Conservation (phyloP, 768 basidiomycete genomes). For the Termitomyces sp. region DNA sequence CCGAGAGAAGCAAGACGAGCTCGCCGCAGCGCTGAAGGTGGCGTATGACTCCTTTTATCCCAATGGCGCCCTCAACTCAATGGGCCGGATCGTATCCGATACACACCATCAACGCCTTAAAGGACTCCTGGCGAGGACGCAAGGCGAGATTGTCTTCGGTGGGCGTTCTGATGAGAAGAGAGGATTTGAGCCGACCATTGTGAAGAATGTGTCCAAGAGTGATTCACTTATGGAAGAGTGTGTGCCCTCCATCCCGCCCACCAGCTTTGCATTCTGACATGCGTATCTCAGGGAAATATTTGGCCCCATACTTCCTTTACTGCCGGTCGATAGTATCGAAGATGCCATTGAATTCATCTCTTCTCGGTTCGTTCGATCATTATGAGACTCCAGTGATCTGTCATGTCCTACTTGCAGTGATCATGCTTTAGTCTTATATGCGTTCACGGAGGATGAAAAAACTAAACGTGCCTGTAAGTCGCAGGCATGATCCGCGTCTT, state of each 20-base stretch:
- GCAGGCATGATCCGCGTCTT: not conserved
- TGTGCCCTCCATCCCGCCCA: constrained; percentile 10
- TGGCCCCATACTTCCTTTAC: constrained; percentile 62
- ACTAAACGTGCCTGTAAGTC: constrained; percentile 32
- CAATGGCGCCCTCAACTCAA: constrained; percentile 39
- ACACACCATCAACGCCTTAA: constrained; percentile 49
- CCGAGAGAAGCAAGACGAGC: constrained; percentile 34
- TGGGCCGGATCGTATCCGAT: constrained; percentile 47
- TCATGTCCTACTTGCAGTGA: constrained; percentile 29
- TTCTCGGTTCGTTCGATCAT: constrained; percentile 30
- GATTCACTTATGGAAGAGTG: constrained; percentile 63
- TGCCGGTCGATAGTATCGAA: constrained; percentile 48
- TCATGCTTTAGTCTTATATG: constrained; percentile 58
- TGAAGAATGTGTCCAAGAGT: constrained; percentile 43
- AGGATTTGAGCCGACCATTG: constrained; percentile 55
- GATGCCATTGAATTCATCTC: constrained; percentile 54
- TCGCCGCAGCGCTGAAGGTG: constrained; percentile 38
- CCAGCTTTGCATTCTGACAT: not conserved
- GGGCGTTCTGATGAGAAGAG: constrained; percentile 35
- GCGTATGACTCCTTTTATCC: constrained; percentile 48
- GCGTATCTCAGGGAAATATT: constrained; percentile 54
- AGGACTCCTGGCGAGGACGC: constrained; percentile 44
- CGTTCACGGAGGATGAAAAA: constrained; percentile 46
- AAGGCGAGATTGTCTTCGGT: constrained; percentile 52
- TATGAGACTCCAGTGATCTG: not conserved